Evolutionary conservation across 2,329 filamentous ascomycete species (phyloP).

Genomic region (Xylaria sp.): DNA sequence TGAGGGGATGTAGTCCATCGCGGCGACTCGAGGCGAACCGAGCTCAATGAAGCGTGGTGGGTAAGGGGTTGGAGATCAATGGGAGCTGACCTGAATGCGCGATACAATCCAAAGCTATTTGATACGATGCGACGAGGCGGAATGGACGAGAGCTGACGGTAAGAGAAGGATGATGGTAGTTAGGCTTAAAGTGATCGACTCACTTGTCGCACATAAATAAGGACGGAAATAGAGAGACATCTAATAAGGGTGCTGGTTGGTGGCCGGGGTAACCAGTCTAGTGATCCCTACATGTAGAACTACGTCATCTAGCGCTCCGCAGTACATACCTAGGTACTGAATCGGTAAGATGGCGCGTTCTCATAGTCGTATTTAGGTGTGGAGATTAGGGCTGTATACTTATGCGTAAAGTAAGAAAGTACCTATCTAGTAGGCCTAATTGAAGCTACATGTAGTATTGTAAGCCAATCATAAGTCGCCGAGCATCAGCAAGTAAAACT

Average conservation of each 20-base stretch:
- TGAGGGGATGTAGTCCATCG: neutral
- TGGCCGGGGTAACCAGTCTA: constrained; percentile 13
- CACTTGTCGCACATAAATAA: constrained; percentile 34
- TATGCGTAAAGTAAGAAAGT: constrained; percentile 12
- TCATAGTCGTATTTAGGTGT: neutral
- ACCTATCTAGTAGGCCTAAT: too few relatives aligned
- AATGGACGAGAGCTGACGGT: neutral
- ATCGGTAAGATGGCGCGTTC: neutral
- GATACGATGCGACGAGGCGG: constrained; percentile 16
- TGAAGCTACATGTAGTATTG: too few relatives aligned
- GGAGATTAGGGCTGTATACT: neutral
- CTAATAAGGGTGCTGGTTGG: constrained; percentile 31
- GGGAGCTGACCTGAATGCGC: constrained; percentile 10
- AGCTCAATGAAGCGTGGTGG: neutral
- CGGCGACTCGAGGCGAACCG: neutral
- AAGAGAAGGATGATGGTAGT: constrained; percentile 20
- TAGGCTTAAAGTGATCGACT: constrained; percentile 22
- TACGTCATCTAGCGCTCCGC: constrained; percentile 42
- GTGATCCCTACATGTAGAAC: constrained; percentile 34
- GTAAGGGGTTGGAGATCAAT: constrained; percentile 7
- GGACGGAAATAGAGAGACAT: constrained; percentile 26
- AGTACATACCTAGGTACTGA: too few relatives aligned
- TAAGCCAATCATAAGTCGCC: constrained; percentile 9
- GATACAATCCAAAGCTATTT: neutral
- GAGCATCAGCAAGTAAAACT: neutral